Conservation (phyloP, 192 early-diverging fungal species). For the Mortierella alpina region DNA sequence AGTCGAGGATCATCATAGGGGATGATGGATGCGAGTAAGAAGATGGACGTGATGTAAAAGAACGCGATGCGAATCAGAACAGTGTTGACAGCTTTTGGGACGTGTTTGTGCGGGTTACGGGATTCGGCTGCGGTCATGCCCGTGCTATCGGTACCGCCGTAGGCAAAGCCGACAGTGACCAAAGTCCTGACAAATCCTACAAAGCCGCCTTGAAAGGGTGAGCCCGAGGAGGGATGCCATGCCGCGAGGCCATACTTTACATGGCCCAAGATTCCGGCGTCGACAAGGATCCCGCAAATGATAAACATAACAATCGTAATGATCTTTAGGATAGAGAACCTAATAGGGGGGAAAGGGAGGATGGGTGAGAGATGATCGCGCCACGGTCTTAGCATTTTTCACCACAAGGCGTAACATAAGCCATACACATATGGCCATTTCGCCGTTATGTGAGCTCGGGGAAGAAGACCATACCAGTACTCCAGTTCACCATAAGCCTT, state of each 20-base stretch:
- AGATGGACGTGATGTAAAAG: constrained; percentile 75
- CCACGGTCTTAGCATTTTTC: too few relatives aligned
- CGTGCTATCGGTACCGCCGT: constrained; percentile 87
- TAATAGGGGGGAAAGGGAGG: constrained; percentile 55
- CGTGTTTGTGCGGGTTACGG: constrained; percentile 76
- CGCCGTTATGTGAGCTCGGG: too few relatives aligned
- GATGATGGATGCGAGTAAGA: constrained; percentile 71
- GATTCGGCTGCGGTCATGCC: constrained; percentile 88
- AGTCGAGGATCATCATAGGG: constrained; percentile 68
- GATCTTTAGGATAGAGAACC: constrained; percentile 84
- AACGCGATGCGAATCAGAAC: constrained; percentile 78
- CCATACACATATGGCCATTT: too few relatives aligned
- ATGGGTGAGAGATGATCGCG: too few relatives aligned
- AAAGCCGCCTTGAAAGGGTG: constrained; percentile 68
- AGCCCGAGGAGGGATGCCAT: constrained; percentile 66
- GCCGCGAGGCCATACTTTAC: constrained; percentile 65
- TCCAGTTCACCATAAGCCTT: constrained; percentile 59
- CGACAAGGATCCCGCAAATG: constrained; percentile 77
- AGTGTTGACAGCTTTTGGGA: constrained; percentile 72
- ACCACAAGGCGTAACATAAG: too few relatives aligned
- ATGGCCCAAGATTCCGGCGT: constrained; percentile 68
- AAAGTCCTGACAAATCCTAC: constrained; percentile 71
- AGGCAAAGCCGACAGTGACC: constrained; percentile 80
- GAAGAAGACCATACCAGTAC: too few relatives aligned
- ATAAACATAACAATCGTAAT: constrained; percentile 82